Base-by-base conservation (phyloP, 2,329 filamentous ascomycete species). In the Daldinia sp. region DNA sequence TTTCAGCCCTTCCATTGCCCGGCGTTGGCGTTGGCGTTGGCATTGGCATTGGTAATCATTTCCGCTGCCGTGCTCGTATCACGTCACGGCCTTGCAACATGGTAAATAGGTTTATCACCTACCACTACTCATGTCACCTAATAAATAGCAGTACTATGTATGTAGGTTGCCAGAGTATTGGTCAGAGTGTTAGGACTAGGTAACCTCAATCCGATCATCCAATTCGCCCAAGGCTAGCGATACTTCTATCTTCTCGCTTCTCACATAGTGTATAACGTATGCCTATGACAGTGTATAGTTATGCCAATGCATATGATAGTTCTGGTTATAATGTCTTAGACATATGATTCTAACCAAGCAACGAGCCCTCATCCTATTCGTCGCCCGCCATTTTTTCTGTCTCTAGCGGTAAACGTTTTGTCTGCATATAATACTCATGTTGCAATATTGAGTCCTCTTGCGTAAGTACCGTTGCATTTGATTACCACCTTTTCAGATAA, bases 391-490 rank as follows among this genome's bases (percentile, higher is more conserved):
- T 59, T 43, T 34, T 47, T 32, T 41, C 17, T 45, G n/a, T 41
- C 15, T 41, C 25, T 48, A 48, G 34, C 21, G 53, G 49, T 29
- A 50, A 50, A 23, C 15, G 29, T 19, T n/a, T n/a, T 34, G 10
- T 50, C 30, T 34, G 30, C 47, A 32, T n/a, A 35, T 50, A 32
- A 50, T 50, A 50, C 47, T 17, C 39, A 56, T 23, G 60, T 64
- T 47, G 53, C 61, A 64, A 58, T 66, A 58, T 61, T 50, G 49
- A 56, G 19, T 50, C 43, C 47, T 48, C 52, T 54, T 59, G 62
- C 47, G 61, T 54, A 54, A 55, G 35, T 66, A 68, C 66, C 66
- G 71, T 73, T 62, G 54, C 64, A 73, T 73, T 71, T 56, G 70
- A 71, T 72, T 68, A 73, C 70, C 68, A 73, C 70, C 70, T 35